Evolutionary conservation across 495 filamentous ascomycete genomes (phyloP).

Genomic region (Neurospora tetraspora): DNA sequence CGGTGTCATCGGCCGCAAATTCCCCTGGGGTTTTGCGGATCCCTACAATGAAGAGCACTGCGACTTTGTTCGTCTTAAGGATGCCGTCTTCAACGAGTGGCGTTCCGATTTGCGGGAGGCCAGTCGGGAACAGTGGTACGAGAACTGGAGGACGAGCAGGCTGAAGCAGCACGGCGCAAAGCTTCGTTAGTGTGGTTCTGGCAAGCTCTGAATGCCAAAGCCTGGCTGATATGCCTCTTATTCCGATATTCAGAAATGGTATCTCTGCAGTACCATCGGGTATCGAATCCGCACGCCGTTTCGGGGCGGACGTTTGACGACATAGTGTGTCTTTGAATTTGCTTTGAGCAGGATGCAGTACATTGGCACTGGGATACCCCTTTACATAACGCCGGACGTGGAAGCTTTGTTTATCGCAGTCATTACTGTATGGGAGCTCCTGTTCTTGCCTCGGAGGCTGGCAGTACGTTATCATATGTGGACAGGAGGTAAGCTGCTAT

Average conservation of each 20-base stretch:
- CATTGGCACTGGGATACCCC: neutral
- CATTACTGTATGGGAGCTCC: neutral
- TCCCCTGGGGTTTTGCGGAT: constrained; percentile 95
- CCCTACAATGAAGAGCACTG: constrained; percentile 86
- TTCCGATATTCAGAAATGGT: neutral
- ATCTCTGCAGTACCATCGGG: neutral
- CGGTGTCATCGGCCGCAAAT: constrained; percentile 65
- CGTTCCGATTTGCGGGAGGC: constrained; percentile 81
- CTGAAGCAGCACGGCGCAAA: constrained; percentile 37
- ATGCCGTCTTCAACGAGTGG: constrained; percentile 91
- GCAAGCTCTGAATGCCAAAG: neutral
- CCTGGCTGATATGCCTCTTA: neutral
- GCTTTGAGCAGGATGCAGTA: neutral
- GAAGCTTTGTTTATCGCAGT: neutral
- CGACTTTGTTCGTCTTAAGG: constrained; percentile 84
- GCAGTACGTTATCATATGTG: neutral
- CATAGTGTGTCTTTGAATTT: neutral
- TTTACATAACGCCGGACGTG: neutral
- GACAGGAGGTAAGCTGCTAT: neutral
- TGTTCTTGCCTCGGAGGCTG: neutral
- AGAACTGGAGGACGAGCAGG: constrained; percentile 77
- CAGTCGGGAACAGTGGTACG: constrained; percentile 89
- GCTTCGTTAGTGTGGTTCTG: constrained; percentile 11
- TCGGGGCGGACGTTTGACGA: neutral
- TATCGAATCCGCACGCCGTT: neutral